A percentile compares a stretch with the other conserved stretches of the same genome.
Evolutionary conservation across 1,284 basidiomycete genomes (phyloP).

Genomic region (Neolentinus lepideus): DNA sequence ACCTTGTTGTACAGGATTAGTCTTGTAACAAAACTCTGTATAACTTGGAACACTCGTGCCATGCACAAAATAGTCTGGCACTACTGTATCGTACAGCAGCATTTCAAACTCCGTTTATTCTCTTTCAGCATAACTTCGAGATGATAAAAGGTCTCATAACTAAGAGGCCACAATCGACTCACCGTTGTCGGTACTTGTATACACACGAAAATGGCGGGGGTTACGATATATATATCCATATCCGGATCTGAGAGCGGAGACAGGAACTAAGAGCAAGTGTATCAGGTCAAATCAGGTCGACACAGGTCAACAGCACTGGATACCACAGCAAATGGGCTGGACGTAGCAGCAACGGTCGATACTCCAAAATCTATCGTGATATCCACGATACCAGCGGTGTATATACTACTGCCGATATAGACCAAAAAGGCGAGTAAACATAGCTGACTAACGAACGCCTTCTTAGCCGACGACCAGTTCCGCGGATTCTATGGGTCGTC

Average conservation of each 20-base stretch:
- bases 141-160: no score
- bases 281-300: no score
- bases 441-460: constrained; percentile 34
- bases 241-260: constrained; percentile 45
- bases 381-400: constrained; percentile 34
- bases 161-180: no score
- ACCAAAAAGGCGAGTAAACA: constrained; percentile 56
- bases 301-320: no score
- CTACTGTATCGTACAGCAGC: no score
- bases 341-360: constrained; percentile 31
- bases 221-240: constrained; percentile 43
- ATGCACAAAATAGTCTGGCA: no score
- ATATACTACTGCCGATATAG: constrained; percentile 26
- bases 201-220: constrained; percentile 45
- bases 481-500: constrained; percentile 26
- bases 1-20: no score
- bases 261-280: constrained; percentile 37
- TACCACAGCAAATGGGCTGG: no score
- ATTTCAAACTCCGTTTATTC: no score
- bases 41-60: no score
- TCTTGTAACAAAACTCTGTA: no score
- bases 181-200: constrained; percentile 41
- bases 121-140: no score
- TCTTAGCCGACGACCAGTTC: constrained; percentile 20
- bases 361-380: constrained; percentile 42